Evolutionary conservation across 768 basidiomycete genomes (phyloP).

Genomic region (Hygrocybe coccinea): DNA sequence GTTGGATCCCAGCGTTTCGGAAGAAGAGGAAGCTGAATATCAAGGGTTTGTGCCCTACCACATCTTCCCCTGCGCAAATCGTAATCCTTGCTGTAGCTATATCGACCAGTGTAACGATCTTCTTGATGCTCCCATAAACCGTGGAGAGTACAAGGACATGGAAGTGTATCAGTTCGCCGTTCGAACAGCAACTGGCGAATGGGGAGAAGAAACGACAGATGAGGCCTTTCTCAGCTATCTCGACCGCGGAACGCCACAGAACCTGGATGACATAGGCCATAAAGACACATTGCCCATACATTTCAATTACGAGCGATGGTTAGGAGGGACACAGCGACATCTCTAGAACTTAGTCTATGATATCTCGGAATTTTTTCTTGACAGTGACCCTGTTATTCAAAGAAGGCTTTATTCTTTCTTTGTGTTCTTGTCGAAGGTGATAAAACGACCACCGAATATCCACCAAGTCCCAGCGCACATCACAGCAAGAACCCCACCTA

Average conservation of each 20-base stretch:
- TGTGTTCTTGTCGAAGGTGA: constrained; percentile 9
- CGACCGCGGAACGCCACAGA: constrained; percentile 35
- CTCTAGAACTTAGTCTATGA: too few relatives aligned
- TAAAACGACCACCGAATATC: constrained; percentile 17
- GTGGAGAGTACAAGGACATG: constrained; percentile 54
- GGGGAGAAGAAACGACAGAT: constrained; percentile 37
- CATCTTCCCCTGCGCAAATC: neutral
- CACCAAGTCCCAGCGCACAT: constrained; percentile 20
- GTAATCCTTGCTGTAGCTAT: constrained; percentile 41
- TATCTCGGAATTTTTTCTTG: too few relatives aligned
- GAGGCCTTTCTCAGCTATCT: constrained; percentile 43
- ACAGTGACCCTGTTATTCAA: too few relatives aligned
- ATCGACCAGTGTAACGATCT: constrained; percentile 71
- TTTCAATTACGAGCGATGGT: constrained; percentile 47
- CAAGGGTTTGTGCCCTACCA: constrained; percentile 45
- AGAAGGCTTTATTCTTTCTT: constrained; percentile 14
- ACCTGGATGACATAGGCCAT: constrained; percentile 30
- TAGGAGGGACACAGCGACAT: neutral
- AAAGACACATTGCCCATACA: constrained; percentile 33
- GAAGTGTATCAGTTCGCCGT: constrained; percentile 52
- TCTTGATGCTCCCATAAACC: constrained; percentile 49
- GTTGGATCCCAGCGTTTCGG: constrained; percentile 59
- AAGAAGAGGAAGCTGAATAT: constrained; percentile 66
- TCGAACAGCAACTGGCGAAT: constrained; percentile 37
- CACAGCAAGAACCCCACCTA: constrained; percentile 25